These are phyloP conservation scores for Ensete glaucum DNA, from an alignment of 176 grass and related monocot species.

Conservation along the genomic window DNA sequence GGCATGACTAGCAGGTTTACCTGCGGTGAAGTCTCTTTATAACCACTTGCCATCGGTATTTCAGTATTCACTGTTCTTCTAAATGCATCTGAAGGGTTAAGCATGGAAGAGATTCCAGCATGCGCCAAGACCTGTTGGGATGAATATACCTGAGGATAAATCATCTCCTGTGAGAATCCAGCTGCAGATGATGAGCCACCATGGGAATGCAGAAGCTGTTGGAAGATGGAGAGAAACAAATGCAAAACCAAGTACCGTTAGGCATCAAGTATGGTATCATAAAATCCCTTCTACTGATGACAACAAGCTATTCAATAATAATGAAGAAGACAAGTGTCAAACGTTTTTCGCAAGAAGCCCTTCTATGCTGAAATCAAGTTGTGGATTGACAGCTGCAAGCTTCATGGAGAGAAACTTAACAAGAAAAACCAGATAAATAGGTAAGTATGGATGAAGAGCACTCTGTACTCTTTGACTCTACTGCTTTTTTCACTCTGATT, in stretches of 20 bases:
- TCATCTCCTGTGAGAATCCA: constrained; percentile 14
- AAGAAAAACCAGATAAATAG: neutral
- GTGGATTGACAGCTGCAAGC: constrained; percentile 23
- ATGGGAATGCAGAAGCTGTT: constrained; percentile 10
- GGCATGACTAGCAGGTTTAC: neutral
- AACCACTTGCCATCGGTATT: neutral
- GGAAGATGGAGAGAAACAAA: neutral
- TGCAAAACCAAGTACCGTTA: too few relatives aligned
- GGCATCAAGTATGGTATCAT: too few relatives aligned
- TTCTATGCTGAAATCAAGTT: constrained; percentile 21
- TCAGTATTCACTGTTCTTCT: constrained; percentile 6
- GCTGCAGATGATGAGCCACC: constrained; percentile 8
- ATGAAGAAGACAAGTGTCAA: neutral
- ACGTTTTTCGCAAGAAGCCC: constrained; percentile 25
- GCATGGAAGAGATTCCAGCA: constrained; percentile 10
- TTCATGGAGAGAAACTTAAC: constrained; percentile 26
- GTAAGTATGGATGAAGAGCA: neutral
- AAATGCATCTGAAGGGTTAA: constrained; percentile 20
- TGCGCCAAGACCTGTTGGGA: constrained; percentile 7
- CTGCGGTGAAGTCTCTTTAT: constrained; percentile 15
- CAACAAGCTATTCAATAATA: too few relatives aligned
- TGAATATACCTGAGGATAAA: constrained; percentile 17
- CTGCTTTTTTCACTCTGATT: too few relatives aligned
- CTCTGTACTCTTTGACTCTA: neutral
- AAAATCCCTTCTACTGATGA: too few relatives aligned